Conservation (phyloP, 768 basidiomycete species). For the Russula ochroleuca region DNA sequence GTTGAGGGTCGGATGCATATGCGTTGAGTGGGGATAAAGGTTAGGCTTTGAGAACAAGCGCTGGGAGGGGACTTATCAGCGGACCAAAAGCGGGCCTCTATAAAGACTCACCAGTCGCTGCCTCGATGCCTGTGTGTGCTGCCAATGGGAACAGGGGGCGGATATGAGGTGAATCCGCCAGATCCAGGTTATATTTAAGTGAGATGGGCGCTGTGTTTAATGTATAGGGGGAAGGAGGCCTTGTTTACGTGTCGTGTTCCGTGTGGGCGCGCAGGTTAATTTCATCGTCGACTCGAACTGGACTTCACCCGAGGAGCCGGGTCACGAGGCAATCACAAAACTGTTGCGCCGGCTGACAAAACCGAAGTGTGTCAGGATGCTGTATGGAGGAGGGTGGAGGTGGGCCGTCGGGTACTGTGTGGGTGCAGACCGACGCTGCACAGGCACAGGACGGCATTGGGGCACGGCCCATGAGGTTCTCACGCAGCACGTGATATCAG, state of each 20-base stretch:
- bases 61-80: neutral
- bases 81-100: neutral
- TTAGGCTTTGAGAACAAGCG: neutral
- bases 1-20: neutral
- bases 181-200: neutral
- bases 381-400: neutral
- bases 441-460: no score
- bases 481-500: neutral
- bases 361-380: neutral
- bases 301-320: neutral
- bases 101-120: neutral
- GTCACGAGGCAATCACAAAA: neutral
- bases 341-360: no score
- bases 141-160: neutral
- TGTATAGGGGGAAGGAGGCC: neutral
- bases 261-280: conserved; percentile 1
- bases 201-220: neutral
- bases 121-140: neutral
- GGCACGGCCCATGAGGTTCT: no score
- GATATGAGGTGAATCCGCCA: neutral
- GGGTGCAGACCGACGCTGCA: no score
- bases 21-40: neutral
- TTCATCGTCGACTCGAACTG: neutral
- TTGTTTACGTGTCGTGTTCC: conserved; percentile 12
- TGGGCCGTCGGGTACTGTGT: no score